Percentiles rank a stretch among this genome's conserved stretches.
phyloP scores from a whole-genome alignment of 1,139 yeast genomes.

The Candida mesenterica region DNA sequence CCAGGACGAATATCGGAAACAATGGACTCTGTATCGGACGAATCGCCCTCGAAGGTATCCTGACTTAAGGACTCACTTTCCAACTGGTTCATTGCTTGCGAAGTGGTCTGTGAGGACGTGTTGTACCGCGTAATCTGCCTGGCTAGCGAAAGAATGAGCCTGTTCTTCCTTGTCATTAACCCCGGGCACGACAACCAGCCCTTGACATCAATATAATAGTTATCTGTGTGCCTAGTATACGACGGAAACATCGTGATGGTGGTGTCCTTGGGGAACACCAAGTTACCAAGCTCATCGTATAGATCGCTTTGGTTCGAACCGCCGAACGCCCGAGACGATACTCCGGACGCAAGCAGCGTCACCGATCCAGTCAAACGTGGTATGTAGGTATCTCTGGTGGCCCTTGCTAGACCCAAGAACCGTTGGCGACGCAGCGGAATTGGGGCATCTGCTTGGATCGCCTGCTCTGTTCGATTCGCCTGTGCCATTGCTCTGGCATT shows the following conservation, averaged over 20 bases:
- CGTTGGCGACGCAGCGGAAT: slow-evolving; percentile 31
- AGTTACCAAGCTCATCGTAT: slow-evolving; percentile 33
- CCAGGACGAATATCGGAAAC: slow-evolving; percentile 7
- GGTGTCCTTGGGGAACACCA: slow-evolving; percentile 39
- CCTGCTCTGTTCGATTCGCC: neutral
- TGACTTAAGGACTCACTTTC: slow-evolving; percentile 31
- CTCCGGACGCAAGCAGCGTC: slow-evolving; percentile 49
- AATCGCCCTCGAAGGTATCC: slow-evolving; percentile 21
- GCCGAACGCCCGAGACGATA: slow-evolving; percentile 37
- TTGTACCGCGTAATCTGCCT: slow-evolving; percentile 60
- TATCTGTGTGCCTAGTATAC: slow-evolving; percentile 45
- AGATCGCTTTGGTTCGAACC: slow-evolving; percentile 22
- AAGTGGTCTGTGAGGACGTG: slow-evolving; percentile 13
- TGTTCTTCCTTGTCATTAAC: slow-evolving; percentile 64
- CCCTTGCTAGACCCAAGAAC: slow-evolving; percentile 48
- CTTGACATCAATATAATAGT: slow-evolving; percentile 43
- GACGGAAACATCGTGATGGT: slow-evolving; percentile 56
- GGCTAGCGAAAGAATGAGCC: slow-evolving; percentile 65
- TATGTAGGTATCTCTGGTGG: slow-evolving; percentile 57
- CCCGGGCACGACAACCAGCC: slow-evolving; percentile 80
- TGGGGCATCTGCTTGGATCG: slow-evolving; percentile 6
- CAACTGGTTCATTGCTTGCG: slow-evolving; percentile 28
- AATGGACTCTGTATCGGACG: slow-evolving; percentile 10
- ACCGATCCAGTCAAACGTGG: slow-evolving; percentile 52
- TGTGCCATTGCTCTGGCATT: neutral